A percentile compares a stretch with the other conserved stretches of the same genome.
Conservation (phyloP, 495 filamentous ascomycete genomes). For the Apiosordaria backusii region DNA sequence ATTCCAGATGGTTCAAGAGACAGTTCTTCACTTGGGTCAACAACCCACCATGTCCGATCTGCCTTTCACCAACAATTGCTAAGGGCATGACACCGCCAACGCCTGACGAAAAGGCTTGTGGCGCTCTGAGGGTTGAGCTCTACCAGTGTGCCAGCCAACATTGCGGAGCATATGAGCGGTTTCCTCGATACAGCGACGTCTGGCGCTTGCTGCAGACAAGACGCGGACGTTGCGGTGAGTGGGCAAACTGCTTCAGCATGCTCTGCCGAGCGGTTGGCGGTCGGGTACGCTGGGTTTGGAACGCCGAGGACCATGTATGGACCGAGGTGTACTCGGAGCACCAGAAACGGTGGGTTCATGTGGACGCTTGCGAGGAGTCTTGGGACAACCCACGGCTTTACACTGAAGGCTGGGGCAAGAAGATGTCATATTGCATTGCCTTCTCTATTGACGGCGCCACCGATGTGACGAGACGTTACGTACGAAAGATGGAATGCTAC, state of each 20-base stretch:
- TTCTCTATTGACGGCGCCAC: constrained; percentile 94
- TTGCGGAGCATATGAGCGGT: constrained; percentile 79
- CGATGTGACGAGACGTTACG: constrained; percentile 94
- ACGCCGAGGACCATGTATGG: constrained; percentile 95
- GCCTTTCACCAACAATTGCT: constrained; percentile 75
- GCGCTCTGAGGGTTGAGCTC: constrained; percentile 81
- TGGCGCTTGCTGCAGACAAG: constrained; percentile 86
- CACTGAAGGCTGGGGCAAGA: constrained; percentile 89
- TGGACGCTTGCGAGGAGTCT: constrained; percentile 88
- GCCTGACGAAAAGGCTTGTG: constrained; percentile 82
- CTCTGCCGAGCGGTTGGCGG: constrained; percentile 88
- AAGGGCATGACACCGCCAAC: constrained; percentile 78
- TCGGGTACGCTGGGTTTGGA: constrained; percentile 97
- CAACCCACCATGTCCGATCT: constrained; percentile 81
- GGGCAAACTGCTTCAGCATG: constrained; percentile 99
- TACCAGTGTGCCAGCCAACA: constrained; percentile 72
- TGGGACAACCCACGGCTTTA: constrained; percentile 96
- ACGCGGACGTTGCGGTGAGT: constrained; percentile 85
- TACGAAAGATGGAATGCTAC: constrained; percentile 75
- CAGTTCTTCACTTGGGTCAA: constrained; percentile 96
- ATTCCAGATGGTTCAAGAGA: constrained; percentile 84
- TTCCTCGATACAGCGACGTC: constrained; percentile 92
- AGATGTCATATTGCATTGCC: constrained; percentile 93
- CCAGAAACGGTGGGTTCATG: constrained; percentile 92
- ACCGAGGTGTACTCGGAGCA: constrained; percentile 96